Base-by-base conservation (phyloP, 768 basidiomycete genomes). In the Sarcodon aspratus region DNA sequence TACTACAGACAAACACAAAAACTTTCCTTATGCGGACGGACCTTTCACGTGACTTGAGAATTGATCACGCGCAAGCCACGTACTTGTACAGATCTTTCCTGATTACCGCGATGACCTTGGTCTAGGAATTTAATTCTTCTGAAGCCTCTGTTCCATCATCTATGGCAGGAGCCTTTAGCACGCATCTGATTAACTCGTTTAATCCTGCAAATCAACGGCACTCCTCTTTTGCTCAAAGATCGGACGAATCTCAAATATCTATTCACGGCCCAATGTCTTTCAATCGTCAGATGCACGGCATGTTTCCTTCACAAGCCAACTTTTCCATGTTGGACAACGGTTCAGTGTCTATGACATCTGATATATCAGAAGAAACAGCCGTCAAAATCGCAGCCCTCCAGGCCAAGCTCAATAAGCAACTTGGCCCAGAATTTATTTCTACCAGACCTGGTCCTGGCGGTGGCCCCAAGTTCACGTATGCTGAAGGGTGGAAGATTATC, bases 401-500 rank as follows among this genome's bases (percentile, higher is more conserved):
- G 59, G 79, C 75, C 10, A 87, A 91, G 61, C 72, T 99, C 32
- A 74, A 85, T 58, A 82, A 82, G 65, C 88, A 85, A 56, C 80
- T 99, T 15, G 96, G 96, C 2, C 96, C 96, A 1, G 96, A 98
- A 67, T 96, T 78, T 59, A 77, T 99, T 48, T 91, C 88, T 2
- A 82, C 85, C 54, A 74, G 96, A 12, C 84, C 88, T 7, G 94
- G 95, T 4, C 91, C 89, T 2, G 85, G 83, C 13, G 86, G 85
- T 37, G 89, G 87, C 3, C 76, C 78, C 12, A 96, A 94, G 63
- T 69, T 99, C 43, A 93, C 85, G 12, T 97, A 99, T 60, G 85
- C 86, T 1, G 95, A 98, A 61, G 96, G 95, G 0, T 98, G 95
- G 95, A 94, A 91, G 67, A 83, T 93, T 35, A 96, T 99, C 64